These are phyloP conservation scores for Allomyces macrogynus DNA, from an alignment of 192 early-diverging fungal genomes.

Conservation along the genomic window DNA sequence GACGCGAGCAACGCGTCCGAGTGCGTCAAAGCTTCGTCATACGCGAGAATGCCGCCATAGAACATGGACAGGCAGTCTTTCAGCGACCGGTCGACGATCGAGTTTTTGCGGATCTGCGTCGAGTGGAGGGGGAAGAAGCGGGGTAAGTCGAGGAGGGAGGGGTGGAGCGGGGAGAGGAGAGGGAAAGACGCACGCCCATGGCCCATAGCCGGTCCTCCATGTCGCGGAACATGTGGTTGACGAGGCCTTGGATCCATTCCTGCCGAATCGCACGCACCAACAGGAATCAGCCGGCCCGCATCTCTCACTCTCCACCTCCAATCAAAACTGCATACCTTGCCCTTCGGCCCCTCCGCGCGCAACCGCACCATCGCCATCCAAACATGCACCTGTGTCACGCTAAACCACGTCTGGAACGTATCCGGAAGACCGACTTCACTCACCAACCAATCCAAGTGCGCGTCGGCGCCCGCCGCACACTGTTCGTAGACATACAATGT, in stretches of 20 bases:
- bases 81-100: conserved; percentile 51
- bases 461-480: neutral
- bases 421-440: conserved; percentile 33
- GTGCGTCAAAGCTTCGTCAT: conserved; percentile 75
- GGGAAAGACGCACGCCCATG: conserved; percentile 40
- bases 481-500: neutral
- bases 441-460: conserved; percentile 1
- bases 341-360: conserved; percentile 34
- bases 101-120: conserved; percentile 45
- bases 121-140: neutral
- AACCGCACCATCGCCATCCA: conserved; percentile 84
- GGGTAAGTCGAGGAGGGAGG: neutral
- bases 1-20: conserved; percentile 73
- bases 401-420: conserved; percentile 90
- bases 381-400: conserved; percentile 67
- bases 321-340: neutral
- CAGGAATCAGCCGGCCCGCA: conserved; percentile 5
- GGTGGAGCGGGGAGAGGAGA: neutral
- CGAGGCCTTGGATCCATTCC: conserved; percentile 66
- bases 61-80: conserved; percentile 65
- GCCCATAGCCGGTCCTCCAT: conserved; percentile 62
- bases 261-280: conserved; percentile 23
- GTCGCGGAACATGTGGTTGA: conserved; percentile 73
- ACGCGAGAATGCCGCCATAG: conserved; percentile 70
- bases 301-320: neutral